phyloP scores from a whole-genome alignment of 208 protist genomes.

The Wallacemonas collosoma region DNA sequence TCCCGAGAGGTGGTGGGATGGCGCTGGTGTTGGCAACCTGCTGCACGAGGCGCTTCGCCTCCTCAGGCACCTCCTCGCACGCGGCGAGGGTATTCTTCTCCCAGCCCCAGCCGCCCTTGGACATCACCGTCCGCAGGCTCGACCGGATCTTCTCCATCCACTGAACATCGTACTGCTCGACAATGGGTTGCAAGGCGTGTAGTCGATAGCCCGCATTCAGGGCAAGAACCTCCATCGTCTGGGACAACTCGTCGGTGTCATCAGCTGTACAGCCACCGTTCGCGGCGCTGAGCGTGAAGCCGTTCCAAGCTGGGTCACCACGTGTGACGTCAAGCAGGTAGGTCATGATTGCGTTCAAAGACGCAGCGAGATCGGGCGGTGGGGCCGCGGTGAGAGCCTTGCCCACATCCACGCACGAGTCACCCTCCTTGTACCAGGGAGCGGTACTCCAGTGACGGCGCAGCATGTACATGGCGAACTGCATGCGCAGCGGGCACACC shows the following conservation, averaged over 20 bases:
- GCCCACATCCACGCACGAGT: constrained; percentile 8
- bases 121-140: constrained; percentile 1
- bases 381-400: neutral
- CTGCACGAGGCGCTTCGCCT: constrained; percentile 10
- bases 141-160: neutral
- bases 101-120: constrained; percentile 16
- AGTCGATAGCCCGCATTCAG: constrained; percentile 19
- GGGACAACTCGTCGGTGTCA: neutral
- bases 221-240: constrained; percentile 25
- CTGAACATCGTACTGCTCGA: constrained; percentile 8
- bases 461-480: constrained; percentile 41
- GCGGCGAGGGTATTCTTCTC: neutral
- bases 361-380: constrained; percentile 21
- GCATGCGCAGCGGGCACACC: constrained; percentile 40
- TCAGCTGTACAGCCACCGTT: constrained; percentile 15
- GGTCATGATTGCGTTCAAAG: constrained; percentile 24
- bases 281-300: neutral
- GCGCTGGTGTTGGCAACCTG: constrained; percentile 19
- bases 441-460: constrained; percentile 30
- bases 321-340: constrained; percentile 29
- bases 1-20: constrained; percentile 31
- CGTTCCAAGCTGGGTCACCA: constrained; percentile 9
- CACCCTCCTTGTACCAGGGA: constrained; percentile 1
- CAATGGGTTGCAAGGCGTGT: constrained; percentile 9
- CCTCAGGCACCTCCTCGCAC: neutral